phyloP scores from a whole-genome alignment of 257 asterid genomes.

The Leonotis leonurus region DNA sequence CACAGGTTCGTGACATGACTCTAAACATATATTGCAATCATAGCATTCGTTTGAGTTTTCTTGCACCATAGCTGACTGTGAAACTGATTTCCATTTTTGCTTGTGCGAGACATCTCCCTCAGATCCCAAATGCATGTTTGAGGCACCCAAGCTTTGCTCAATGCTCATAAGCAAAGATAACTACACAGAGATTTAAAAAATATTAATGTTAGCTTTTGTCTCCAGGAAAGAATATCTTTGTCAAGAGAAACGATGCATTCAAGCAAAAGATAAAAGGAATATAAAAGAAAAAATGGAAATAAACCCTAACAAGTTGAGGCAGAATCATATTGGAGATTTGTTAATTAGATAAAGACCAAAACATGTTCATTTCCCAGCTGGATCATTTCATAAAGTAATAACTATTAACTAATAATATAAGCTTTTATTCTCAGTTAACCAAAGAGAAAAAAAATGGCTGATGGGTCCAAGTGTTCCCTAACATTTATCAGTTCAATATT shows the following conservation, averaged over 20 bases:
- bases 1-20: slow-evolving; percentile 71
- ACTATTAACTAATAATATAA: no score
- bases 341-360: neutral
- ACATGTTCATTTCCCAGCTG: slow-evolving; percentile 20
- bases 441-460: neutral
- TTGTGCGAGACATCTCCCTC: slow-evolving; percentile 36
- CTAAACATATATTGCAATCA: slow-evolving; percentile 86
- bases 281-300: neutral
- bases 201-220: neutral
- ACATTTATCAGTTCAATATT: neutral
- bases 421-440: neutral
- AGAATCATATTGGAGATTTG: neutral
- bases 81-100: slow-evolving; percentile 32
- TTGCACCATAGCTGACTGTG: slow-evolving; percentile 24
- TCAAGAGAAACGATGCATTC: slow-evolving; percentile 4
- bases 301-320: neutral
- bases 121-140: slow-evolving; percentile 28
- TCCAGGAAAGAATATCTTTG: neutral
- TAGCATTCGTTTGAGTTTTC: slow-evolving; percentile 53
- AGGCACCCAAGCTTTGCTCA: slow-evolving; percentile 35
- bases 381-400: slow-evolving; percentile 5
- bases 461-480: slow-evolving; percentile 7
- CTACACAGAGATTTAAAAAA: slow-evolving; percentile 32
- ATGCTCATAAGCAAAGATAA: slow-evolving; percentile 47
- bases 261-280: neutral